Conservation (phyloP, 2,329 filamentous ascomycete species). For the Fusarium paranaense region DNA sequence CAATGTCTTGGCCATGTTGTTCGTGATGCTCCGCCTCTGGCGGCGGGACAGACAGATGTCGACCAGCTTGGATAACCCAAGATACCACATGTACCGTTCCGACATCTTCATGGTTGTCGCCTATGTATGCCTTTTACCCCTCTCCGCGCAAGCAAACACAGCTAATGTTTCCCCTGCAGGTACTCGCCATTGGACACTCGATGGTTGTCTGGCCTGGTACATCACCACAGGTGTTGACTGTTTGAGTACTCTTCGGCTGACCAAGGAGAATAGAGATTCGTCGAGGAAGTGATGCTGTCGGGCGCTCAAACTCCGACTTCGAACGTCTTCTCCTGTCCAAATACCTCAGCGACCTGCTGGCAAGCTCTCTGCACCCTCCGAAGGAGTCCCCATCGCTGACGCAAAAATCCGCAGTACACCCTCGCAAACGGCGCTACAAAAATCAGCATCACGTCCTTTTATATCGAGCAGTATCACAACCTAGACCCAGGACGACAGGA, state of each 20-base stretch:
- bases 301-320: not conserved
- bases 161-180: not conserved
- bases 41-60: not conserved
- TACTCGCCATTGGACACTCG: not conserved
- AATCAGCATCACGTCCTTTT: not conserved
- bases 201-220: not conserved
- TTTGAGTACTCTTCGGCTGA: not conserved
- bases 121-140: not conserved
- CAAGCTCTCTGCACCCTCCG: not conserved
- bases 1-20: not conserved
- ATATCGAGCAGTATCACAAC: not conserved
- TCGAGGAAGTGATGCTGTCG: not conserved
- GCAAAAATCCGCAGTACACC: not conserved
- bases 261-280: not conserved
- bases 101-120: not conserved
- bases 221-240: not conserved
- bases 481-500: not conserved
- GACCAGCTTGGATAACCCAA: not conserved
- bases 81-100: not conserved
- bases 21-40: not conserved
- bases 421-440: not conserved
- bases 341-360: not conserved
- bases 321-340: not conserved
- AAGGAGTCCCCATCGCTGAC: not conserved
- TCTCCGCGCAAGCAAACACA: not conserved